These are phyloP conservation scores for Aspergillus olivimuriae DNA, from an alignment of 495 filamentous ascomycete genomes.

Conservation along the genomic window DNA sequence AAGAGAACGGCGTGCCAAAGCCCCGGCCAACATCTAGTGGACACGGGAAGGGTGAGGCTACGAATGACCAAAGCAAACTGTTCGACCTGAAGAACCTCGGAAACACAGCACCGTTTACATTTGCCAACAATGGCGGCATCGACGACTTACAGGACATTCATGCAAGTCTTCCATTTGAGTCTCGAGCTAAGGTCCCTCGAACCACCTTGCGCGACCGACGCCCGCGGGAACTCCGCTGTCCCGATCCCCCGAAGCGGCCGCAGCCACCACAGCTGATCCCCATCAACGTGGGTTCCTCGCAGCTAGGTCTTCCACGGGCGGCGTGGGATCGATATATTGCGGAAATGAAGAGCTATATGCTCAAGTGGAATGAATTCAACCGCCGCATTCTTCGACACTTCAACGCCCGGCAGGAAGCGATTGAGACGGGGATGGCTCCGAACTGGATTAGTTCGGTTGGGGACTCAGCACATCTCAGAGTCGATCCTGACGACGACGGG, in stretches of 20 bases:
- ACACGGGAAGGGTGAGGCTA: conserved; percentile 37
- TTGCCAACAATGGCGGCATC: conserved; percentile 48
- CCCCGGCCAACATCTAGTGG: conserved; percentile 18
- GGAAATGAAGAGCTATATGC: conserved; percentile 61
- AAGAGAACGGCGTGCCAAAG: conserved; percentile 6
- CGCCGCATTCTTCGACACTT: conserved; percentile 62
- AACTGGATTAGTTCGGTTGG: conserved; percentile 54
- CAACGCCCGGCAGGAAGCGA: conserved; percentile 49
- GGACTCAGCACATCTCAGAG: conserved; percentile 33
- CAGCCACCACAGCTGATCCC: conserved; percentile 26
- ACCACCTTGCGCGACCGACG: conserved; percentile 23
- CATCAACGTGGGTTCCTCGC: conserved; percentile 15
- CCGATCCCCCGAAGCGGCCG: conserved; percentile 54
- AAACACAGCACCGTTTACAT: conserved; percentile 59
- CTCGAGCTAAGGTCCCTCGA: conserved; percentile 39
- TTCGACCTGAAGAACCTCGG: conserved; percentile 58
- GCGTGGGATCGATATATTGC: conserved; percentile 55
- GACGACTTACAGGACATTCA: conserved; percentile 60
- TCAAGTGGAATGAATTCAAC: conserved; percentile 62
- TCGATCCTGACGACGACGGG: conserved; percentile 17
- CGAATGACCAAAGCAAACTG: conserved; percentile 28
- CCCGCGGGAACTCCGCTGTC: conserved; percentile 46
- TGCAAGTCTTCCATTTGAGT: conserved; percentile 66
- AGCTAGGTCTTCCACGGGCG: conserved; percentile 27
- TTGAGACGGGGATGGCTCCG: conserved; percentile 41